Conservation (phyloP, 805 yeast species). For the Yarrowia yakushimensis region DNA sequence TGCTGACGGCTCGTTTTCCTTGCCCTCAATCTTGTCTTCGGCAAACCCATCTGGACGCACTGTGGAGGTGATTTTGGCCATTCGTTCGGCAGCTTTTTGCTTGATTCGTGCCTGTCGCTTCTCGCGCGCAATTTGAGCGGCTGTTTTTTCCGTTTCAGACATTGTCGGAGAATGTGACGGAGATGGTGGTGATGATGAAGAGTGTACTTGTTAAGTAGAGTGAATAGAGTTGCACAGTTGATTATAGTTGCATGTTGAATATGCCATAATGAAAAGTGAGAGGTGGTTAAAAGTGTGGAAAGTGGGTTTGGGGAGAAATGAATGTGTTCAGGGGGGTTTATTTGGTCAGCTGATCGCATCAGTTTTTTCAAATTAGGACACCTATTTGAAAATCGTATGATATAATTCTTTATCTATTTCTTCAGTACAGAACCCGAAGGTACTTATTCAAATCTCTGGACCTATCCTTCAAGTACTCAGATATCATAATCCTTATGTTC, state of each 20-base stretch:
- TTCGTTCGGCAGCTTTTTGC: constrained; percentile 16
- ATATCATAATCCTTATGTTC: too few species aligned
- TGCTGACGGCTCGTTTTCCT: not conserved
- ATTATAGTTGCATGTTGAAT: not conserved
- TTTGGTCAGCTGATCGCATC: too few species aligned
- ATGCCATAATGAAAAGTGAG: not conserved
- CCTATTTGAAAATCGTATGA: too few species aligned
- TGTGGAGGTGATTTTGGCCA: constrained; percentile 20
- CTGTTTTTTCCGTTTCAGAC: constrained; percentile 1
- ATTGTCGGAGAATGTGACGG: not conserved
- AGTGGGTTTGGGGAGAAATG: not conserved
- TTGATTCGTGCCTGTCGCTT: constrained; percentile 24
- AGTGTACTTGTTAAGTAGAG: too few species aligned
- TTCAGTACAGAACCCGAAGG: too few species aligned
- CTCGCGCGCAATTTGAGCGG: constrained; percentile 22
- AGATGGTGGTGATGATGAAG: not conserved
- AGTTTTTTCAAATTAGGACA: too few species aligned
- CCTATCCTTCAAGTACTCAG: too few species aligned
- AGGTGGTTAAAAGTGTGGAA: not conserved
- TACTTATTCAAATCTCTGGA: too few species aligned
- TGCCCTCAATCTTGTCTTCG: not conserved
- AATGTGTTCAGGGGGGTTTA: too few species aligned
- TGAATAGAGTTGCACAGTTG: not conserved
- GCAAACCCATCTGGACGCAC: constrained; percentile 7
- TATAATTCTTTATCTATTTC: too few species aligned